Conservation (phyloP, 345 rosid genomes). For the Clausena lansium region DNA sequence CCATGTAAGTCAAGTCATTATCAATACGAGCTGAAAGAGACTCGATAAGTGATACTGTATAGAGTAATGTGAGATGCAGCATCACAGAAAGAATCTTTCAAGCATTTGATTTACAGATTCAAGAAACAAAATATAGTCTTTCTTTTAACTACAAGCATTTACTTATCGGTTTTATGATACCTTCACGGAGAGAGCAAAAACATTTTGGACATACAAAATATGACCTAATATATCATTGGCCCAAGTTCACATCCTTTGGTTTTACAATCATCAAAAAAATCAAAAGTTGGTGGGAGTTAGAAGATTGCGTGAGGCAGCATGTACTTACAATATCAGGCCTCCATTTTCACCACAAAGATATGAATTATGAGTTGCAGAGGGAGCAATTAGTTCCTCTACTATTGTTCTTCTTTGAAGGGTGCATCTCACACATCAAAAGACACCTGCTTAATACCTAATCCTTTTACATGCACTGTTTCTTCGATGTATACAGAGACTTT, state of each 20-base stretch:
- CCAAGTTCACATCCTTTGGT: background rate
- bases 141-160: background rate
- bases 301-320: background rate
- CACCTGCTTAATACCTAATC: background rate
- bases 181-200: background rate
- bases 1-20: too few relatives aligned
- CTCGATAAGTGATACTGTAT: too few relatives aligned
- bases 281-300: background rate
- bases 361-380: background rate
- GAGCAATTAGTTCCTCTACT: background rate
- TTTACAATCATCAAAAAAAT: background rate
- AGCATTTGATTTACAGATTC: background rate
- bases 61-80: background rate
- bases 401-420: background rate
- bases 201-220: background rate
- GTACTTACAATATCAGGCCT: constrained; percentile 9
- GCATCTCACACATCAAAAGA: background rate
- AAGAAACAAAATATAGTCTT: background rate
- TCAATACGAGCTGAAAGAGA: too few relatives aligned
- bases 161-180: background rate
- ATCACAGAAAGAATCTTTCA: background rate
- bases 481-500: background rate
- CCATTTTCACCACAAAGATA: constrained; percentile 8
- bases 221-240: background rate
- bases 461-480: background rate